Evolutionary conservation across 768 basidiomycete species (phyloP), one percentile per base, ranked within the genome.

Genomic region (Grammothele lineata): DNA sequence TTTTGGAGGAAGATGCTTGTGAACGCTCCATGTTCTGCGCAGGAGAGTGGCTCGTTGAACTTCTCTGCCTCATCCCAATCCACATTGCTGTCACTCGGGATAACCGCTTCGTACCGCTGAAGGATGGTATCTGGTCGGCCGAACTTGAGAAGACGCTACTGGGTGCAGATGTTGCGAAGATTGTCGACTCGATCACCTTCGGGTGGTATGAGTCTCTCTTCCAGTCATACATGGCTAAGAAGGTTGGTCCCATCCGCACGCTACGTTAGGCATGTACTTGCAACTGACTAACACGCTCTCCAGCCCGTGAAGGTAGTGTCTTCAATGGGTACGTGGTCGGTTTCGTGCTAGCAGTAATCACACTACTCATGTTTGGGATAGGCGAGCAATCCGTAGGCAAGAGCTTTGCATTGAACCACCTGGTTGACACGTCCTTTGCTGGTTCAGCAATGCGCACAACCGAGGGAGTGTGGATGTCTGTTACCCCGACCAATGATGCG

Each of bases 161-260:
- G 4, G 82, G 81, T 7, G 81, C 81, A 0, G 76, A 80, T 37
- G 74, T 83, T 22, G 71, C 68, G 22, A 68, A 68, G n/a, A 77
- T 83, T 23, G 76, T 80, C 12, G 75, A 83, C 44, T 68, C 50
- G 38, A 57, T 83, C 4, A 73, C 77, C 1, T 72, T 83, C 43
- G 80, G 80, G 1, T 83, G 81, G 82, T 82, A 82, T 24, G 82
- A 83, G 51, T 76, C 76, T 2, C 64, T 83, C 14, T 78, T 83
- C 50, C 75, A 75, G 52, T 81, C 80, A 0, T 83, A 83, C 44
- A 73, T 78, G 75, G 75, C 77, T 0, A 65, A 66, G 17, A 83
- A 76, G 71, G 80, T 73, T 37, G 5, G 62, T 46, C 22, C 18
- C 14, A 30, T 30, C 27, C 27, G 14, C 27, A n/a, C n/a, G n/a